Conservation (phyloP, 139 green algal species). For the Coccomyxa sp. region DNA sequence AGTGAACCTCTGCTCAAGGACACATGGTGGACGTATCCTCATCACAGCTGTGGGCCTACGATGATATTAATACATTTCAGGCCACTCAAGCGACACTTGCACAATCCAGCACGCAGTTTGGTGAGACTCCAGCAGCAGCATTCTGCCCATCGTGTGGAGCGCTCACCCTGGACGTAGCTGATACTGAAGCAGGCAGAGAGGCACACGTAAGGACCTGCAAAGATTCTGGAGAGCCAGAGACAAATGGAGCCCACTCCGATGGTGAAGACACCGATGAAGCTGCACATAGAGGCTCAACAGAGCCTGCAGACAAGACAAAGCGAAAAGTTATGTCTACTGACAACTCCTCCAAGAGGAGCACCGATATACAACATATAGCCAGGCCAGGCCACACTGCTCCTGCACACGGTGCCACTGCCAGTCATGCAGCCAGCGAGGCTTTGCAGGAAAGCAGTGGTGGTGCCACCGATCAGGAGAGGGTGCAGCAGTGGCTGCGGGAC, state of each 20-base stretch:
- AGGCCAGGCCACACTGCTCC: neutral
- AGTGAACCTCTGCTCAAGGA: too few relatives aligned
- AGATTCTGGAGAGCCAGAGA: neutral
- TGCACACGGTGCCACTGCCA: neutral
- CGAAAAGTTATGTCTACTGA: neutral
- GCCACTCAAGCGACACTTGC: neutral
- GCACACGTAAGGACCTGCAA: neutral
- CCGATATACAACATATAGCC: neutral
- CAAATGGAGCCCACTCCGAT: neutral
- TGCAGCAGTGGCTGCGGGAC: slow-evolving; percentile 3
- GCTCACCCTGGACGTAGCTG: neutral
- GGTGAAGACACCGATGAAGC: neutral
- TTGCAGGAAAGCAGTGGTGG: too few relatives aligned
- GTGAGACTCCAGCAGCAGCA: neutral
- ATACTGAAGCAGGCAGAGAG: neutral
- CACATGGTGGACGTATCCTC: too few relatives aligned
- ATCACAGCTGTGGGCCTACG: neutral
- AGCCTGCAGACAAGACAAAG: neutral
- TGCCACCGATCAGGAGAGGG: too few relatives aligned
- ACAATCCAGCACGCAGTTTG: neutral
- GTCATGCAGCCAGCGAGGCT: too few relatives aligned
- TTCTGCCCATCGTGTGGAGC: neutral
- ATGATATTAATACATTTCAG: neutral
- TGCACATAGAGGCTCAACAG: too few relatives aligned
- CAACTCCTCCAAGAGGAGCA: neutral